Evolutionary conservation across 768 basidiomycete species (phyloP).

Genomic region (Termitomyces heimii): DNA sequence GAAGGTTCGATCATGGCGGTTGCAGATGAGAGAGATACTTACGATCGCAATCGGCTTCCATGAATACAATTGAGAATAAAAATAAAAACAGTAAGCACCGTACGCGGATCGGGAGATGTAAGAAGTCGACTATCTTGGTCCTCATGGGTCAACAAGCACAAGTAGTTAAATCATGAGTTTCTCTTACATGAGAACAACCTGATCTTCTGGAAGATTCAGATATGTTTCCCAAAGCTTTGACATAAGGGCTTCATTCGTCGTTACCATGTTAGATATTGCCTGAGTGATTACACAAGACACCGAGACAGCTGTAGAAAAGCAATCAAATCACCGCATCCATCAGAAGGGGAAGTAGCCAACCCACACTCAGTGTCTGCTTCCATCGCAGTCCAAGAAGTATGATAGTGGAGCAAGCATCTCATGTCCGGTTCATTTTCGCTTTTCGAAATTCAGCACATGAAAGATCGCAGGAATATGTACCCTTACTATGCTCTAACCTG

Average conservation of each 20-base stretch:
- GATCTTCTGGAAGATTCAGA: constrained; percentile 64
- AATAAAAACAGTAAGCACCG: constrained; percentile 56
- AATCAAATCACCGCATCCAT: not conserved
- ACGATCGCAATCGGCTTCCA: constrained; percentile 52
- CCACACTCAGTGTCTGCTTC: constrained; percentile 51
- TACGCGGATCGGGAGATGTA: constrained; percentile 57
- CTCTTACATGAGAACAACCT: constrained; percentile 67
- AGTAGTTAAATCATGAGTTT: constrained; percentile 5
- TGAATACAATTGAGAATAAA: constrained; percentile 71
- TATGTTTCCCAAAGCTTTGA: constrained; percentile 59
- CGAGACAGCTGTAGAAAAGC: constrained; percentile 46
- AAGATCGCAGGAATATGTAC: not conserved
- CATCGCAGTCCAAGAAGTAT: constrained; percentile 72
- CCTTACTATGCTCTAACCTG: constrained; percentile 71
- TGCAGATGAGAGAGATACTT: constrained; percentile 18
- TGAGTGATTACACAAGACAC: constrained; percentile 68
- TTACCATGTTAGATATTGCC: constrained; percentile 79
- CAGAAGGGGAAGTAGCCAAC: constrained; percentile 14
- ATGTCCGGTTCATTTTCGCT: constrained; percentile 73
- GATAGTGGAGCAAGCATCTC: constrained; percentile 58
- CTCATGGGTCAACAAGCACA: constrained; percentile 12
- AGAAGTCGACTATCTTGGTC: constrained; percentile 46
- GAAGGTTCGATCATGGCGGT: constrained; percentile 8
- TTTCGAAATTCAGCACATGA: constrained; percentile 5
- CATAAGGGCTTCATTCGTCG: constrained; percentile 57